These are phyloP conservation scores for Xerocomellus intermedius DNA, from an alignment of 768 basidiomycete species.

Conservation along the genomic window DNA sequence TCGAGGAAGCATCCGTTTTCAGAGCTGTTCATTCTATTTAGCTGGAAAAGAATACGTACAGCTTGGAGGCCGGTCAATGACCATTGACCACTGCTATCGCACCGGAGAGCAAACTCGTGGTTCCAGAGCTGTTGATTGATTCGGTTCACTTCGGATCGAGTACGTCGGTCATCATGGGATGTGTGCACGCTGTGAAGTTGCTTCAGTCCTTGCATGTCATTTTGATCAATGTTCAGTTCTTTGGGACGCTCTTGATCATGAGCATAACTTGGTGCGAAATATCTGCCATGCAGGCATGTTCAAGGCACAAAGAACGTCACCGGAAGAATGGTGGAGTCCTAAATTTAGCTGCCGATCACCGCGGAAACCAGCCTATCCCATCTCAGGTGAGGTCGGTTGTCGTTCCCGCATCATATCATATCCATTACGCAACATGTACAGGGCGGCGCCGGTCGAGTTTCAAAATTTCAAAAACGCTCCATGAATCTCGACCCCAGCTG, in stretches of 20 bases:
- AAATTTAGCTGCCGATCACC: background rate
- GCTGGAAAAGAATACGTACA: constrained; percentile 88
- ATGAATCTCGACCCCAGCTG: background rate
- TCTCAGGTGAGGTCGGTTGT: background rate
- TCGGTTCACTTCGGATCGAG: background rate
- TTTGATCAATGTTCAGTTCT: background rate
- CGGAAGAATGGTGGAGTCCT: background rate
- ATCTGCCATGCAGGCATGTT: background rate
- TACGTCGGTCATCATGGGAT: background rate
- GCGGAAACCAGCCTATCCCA: background rate
- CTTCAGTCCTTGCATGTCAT: background rate
- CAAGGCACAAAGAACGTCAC: background rate
- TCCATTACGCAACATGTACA: background rate
- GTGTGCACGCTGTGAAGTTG: background rate
- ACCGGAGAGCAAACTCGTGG: background rate
- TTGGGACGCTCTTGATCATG: background rate
- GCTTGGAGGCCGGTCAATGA: constrained; percentile 45
- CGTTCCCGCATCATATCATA: background rate
- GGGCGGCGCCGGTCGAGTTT: background rate
- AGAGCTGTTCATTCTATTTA: constrained; percentile 22
- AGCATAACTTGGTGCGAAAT: background rate
- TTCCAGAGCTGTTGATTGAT: background rate
- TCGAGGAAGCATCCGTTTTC: background rate
- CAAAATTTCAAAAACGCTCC: background rate
- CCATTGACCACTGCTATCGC: constrained; percentile 7